Evolutionary conservation across 306 rosid species (phyloP).

Genomic region (Dalbergia oliveri): DNA sequence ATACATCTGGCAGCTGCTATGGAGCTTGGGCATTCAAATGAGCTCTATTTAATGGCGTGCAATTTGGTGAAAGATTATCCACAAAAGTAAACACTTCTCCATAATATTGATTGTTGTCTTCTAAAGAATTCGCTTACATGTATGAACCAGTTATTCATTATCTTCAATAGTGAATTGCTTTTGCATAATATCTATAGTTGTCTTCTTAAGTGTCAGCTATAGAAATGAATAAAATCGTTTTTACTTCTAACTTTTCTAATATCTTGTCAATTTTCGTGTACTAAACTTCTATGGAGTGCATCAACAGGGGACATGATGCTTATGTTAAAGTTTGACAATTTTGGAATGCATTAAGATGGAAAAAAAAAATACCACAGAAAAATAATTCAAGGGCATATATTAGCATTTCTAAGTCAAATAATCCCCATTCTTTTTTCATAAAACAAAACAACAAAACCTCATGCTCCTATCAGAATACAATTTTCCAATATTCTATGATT

Average conservation of each 20-base stretch:
- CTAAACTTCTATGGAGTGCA: too few relatives aligned
- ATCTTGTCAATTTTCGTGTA: not conserved
- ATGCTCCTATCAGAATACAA: not conserved
- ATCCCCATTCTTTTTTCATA: not conserved
- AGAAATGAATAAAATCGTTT: conserved; percentile 12
- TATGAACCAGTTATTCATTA: not conserved
- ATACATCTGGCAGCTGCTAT: conserved; percentile 97
- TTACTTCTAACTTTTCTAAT: not conserved
- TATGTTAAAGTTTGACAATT: not conserved
- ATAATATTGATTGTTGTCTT: conserved; percentile 29
- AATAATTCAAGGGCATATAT: not conserved
- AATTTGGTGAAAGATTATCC: conserved; percentile 97
- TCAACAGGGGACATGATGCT: not conserved
- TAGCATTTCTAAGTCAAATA: not conserved
- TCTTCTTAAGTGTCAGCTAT: conserved; percentile 37
- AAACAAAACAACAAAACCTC: not conserved
- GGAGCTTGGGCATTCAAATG: conserved; percentile 98
- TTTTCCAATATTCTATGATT: too few relatives aligned
- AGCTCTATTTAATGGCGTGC: conserved; percentile 96
- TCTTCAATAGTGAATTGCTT: not conserved
- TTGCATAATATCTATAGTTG: conserved; percentile 3
- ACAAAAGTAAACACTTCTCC: conserved; percentile 66
- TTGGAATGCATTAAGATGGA: not conserved
- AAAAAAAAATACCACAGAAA: too few relatives aligned
- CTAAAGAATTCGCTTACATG: conserved; percentile 28